These are phyloP conservation scores for Penicillium sp. DNA, from an alignment of 2,329 filamentous ascomycete genomes.

Conservation along the genomic window DNA sequence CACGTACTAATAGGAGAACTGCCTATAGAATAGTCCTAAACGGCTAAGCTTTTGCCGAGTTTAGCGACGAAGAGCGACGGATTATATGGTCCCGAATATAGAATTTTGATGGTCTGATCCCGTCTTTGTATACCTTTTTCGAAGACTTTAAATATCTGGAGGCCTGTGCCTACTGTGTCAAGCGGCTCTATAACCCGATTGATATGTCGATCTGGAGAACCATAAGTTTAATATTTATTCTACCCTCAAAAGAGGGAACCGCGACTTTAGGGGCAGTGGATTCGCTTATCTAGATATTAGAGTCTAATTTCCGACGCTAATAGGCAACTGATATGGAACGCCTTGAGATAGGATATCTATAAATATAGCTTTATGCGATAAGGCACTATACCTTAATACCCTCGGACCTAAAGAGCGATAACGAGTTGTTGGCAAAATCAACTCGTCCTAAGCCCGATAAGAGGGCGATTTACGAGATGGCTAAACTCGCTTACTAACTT, in stretches of 20 bases:
- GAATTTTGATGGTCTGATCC: conserved; percentile 31
- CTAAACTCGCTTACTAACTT: conserved; percentile 20
- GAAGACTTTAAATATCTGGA: conserved; percentile 39
- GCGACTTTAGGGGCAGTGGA: neutral
- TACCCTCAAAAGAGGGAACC: neutral
- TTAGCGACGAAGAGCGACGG: conserved; percentile 23
- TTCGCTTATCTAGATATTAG: conserved; percentile 27
- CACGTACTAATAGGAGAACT: neutral
- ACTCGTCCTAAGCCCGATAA: conserved; percentile 17
- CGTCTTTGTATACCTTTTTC: conserved; percentile 42
- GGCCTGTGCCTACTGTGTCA: conserved; percentile 28
- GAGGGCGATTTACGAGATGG: conserved; percentile 23
- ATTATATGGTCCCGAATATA: conserved; percentile 33
- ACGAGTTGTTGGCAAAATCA: conserved; percentile 14
- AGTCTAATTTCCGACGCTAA: conserved; percentile 23
- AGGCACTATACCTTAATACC: conserved; percentile 29
- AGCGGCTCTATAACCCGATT: conserved; percentile 23
- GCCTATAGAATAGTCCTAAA: neutral
- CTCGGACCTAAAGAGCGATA: conserved; percentile 15
- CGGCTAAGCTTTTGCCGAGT: neutral
- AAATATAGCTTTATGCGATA: conserved; percentile 36
- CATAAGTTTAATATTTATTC: conserved; percentile 6
- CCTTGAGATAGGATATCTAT: conserved; percentile 23
- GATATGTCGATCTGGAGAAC: conserved; percentile 9
- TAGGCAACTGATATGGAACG: conserved; percentile 10